Evolutionary conservation across 345 rosid genomes (phyloP).

Genomic region (Draba incana): DNA sequence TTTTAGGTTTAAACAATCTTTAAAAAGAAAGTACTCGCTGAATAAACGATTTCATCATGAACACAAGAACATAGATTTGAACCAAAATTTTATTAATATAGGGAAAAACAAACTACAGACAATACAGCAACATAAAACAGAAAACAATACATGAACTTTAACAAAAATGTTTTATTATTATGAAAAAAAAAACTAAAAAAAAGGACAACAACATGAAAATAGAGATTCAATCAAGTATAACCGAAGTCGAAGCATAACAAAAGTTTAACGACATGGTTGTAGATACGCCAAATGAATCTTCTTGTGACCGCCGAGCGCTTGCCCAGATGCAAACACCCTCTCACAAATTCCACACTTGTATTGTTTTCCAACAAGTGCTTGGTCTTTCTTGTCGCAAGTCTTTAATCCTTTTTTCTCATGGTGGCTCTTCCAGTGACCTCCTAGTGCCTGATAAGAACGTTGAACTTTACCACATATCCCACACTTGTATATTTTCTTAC

Average conservation of each 20-base stretch:
- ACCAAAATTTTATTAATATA: constrained; percentile 18
- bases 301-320: too few species aligned
- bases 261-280: too few species aligned
- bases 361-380: too few species aligned
- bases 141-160: neutral
- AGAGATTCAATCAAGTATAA: too few species aligned
- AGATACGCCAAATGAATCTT: too few species aligned
- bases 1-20: neutral
- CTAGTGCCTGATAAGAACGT: constrained; percentile 66
- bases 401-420: constrained; percentile 29
- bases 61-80: neutral
- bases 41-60: neutral
- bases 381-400: too few species aligned
- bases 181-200: too few species aligned
- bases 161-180: too few species aligned
- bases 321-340: too few species aligned
- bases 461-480: constrained; percentile 57
- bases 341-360: too few species aligned
- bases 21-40: neutral
- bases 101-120: neutral
- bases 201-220: too few species aligned
- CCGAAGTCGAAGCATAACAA: too few species aligned
- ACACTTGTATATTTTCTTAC: constrained; percentile 45
- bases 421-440: constrained; percentile 74
- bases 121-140: neutral